Base-by-base conservation (phyloP, 2,329 filamentous ascomycete genomes). In the Nemania abortiva region DNA sequence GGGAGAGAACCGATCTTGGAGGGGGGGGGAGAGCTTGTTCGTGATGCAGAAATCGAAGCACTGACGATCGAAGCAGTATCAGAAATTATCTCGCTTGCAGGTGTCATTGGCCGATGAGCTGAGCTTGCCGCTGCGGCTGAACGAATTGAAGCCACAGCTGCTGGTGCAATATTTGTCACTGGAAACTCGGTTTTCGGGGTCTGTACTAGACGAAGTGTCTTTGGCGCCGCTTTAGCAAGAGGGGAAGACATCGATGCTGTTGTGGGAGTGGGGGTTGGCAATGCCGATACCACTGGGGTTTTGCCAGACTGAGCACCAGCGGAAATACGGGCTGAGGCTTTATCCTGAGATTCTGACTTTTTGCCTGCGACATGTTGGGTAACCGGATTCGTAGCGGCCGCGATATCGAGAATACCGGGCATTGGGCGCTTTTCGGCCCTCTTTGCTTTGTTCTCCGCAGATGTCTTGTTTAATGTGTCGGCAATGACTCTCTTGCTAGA, bases 41-140 rank as follows among this genome's bases (percentile, higher is more conserved):
- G 88, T 15, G 92, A 89, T 18, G 84, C 83, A 0, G 87, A 93
- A 39, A 92, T 81, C 1, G 92, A 92, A 2, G 89, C 86, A 18
- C 92, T 95, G 4, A 93, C 86, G 24, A 94, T 83, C 0, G 91
- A 94, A 11, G 92, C 89, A 63, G 88, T 93, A 76, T 95, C 92
- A n/a, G 91, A 94, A 42, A 93, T 85, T 65, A 89, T 84, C 75
- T 95, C 92, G 76, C 91, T 94, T 1, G 83, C 87, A 0, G 92
- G 92, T 0, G 92, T 94, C 31, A 89, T 89, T n/a, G 92, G 91
- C 6, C 87, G 84, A 65, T 91, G 81, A 39, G 78, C 69, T 69
- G 59, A 82, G 76, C 73, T 71, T 7, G 74, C 68, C 22, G 76
- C 65, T 52, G 77, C 67, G 70, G 77, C 73, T 65, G 79, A 73